phyloP scores from a whole-genome alignment of 768 basidiomycete species.

The Myochromella boudieri region DNA sequence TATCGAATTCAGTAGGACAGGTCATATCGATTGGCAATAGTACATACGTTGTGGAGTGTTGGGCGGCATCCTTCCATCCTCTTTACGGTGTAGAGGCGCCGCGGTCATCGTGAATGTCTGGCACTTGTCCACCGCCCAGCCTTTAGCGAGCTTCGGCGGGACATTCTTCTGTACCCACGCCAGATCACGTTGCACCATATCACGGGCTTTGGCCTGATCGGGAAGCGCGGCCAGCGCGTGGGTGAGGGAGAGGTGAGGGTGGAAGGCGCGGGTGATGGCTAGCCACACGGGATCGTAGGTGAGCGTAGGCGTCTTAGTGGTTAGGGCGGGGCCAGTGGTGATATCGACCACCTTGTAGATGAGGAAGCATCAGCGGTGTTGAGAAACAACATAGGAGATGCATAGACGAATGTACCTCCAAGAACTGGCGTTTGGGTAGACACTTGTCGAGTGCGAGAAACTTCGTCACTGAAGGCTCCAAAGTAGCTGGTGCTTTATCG shows the following conservation, averaged over 20 bases:
- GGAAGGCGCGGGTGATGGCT: constrained; percentile 85
- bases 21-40: no score
- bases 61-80: constrained; percentile 5
- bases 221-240: constrained; percentile 60
- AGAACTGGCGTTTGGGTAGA: constrained; percentile 67
- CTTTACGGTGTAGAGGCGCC: constrained; percentile 41
- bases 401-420: constrained; percentile 71
- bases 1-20: no score
- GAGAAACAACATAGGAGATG: not conserved
- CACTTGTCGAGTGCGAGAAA: constrained; percentile 95
- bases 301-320: constrained; percentile 34
- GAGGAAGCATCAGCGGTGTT: not conserved
- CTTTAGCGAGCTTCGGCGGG: constrained; percentile 27
- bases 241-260: constrained; percentile 67
- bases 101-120: constrained; percentile 74
- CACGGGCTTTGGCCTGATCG: constrained; percentile 46
- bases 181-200: constrained; percentile 55
- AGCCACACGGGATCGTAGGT: constrained; percentile 92
- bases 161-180: constrained; percentile 71
- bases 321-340: constrained; percentile 19
- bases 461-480: constrained; percentile 47
- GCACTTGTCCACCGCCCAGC: constrained; percentile 46
- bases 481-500: constrained; percentile 30
- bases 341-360: constrained; percentile 69
- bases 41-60: constrained; percentile 34